These are phyloP conservation scores for Coemansia sp. DNA, from an alignment of 192 early-diverging fungal genomes.

Conservation along the genomic window DNA sequence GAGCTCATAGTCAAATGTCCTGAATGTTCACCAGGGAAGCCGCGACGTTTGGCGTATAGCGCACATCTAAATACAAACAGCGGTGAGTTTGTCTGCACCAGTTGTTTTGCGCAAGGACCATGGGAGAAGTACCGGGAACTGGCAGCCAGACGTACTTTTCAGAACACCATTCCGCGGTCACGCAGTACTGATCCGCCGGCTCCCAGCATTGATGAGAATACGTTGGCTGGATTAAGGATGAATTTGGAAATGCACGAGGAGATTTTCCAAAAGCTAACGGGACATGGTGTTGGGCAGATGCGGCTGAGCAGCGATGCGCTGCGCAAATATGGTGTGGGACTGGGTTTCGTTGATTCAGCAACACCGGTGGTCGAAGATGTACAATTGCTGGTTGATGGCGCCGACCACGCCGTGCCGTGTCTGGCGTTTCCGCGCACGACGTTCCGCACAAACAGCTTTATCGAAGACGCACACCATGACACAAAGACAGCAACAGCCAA, in stretches of 20 bases:
- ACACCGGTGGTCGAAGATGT: conserved; percentile 31
- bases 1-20: conserved; percentile 57
- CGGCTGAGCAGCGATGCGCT: conserved; percentile 39
- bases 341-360: conserved; percentile 46
- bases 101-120: conserved; percentile 57
- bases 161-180: conserved; percentile 36
- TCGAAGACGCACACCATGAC: conserved; percentile 16
- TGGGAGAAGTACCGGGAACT: conserved; percentile 62
- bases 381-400: conserved; percentile 29
- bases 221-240: conserved; percentile 14
- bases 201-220: conserved; percentile 43
- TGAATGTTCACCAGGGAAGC: conserved; percentile 49
- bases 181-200: conserved; percentile 23
- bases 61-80: conserved; percentile 56
- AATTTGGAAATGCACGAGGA: conserved; percentile 43
- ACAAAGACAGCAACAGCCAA: background rate
- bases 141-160: conserved; percentile 38
- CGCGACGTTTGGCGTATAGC: conserved; percentile 56
- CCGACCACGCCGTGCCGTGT: conserved; percentile 30
- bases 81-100: conserved; percentile 60
- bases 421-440: conserved; percentile 57
- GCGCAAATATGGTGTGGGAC: conserved; percentile 53
- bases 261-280: conserved; percentile 43
- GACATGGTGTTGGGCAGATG: conserved; percentile 39
- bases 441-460: conserved; percentile 56